phyloP scores from a whole-genome alignment of 306 rosid genomes.

The Cicer cuneatum region DNA sequence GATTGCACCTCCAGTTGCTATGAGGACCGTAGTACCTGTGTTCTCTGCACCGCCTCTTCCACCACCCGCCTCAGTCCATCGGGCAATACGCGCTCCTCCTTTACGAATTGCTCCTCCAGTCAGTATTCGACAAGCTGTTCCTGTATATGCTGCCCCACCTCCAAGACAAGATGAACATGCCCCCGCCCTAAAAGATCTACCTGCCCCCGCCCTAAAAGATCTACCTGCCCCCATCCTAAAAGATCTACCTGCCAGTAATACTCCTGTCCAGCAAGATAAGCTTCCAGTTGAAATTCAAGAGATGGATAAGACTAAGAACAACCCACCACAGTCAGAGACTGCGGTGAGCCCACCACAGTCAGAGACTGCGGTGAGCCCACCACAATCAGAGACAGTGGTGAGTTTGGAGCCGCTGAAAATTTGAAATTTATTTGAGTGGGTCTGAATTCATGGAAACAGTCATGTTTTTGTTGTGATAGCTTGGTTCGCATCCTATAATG shows the following conservation, averaged over 20 bases:
- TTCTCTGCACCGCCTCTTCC: conserved; percentile 85
- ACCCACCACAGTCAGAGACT: conserved; percentile 52
- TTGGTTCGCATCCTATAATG: conserved; percentile 54
- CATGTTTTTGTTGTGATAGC: conserved; percentile 66
- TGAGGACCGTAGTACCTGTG: conserved; percentile 75
- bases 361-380: conserved; percentile 43
- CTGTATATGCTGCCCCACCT: conserved; percentile 77
- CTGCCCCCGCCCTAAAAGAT: conserved; percentile 41
- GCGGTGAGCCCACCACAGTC: conserved; percentile 49
- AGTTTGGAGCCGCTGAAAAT: conserved; percentile 72
- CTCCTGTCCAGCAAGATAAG: conserved; percentile 44
- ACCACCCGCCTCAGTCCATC: conserved; percentile 56
- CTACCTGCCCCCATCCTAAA: conserved; percentile 43
- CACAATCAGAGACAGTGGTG: conserved; percentile 53
- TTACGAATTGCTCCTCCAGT: conserved; percentile 76
- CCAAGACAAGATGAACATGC: conserved; percentile 58
- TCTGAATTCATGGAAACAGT: conserved; percentile 51
- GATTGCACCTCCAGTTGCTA: conserved; percentile 83
- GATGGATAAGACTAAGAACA: conserved; percentile 48
- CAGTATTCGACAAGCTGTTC: conserved; percentile 79
- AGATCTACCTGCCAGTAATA: conserved; percentile 44
- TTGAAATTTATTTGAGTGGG: conserved; percentile 55
- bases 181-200: conserved; percentile 31
- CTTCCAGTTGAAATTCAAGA: conserved; percentile 52
- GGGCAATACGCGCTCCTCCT: conserved; percentile 55